Evolutionary conservation across 768 basidiomycete genomes (phyloP).

Genomic region (Chalciporus piperatus): DNA sequence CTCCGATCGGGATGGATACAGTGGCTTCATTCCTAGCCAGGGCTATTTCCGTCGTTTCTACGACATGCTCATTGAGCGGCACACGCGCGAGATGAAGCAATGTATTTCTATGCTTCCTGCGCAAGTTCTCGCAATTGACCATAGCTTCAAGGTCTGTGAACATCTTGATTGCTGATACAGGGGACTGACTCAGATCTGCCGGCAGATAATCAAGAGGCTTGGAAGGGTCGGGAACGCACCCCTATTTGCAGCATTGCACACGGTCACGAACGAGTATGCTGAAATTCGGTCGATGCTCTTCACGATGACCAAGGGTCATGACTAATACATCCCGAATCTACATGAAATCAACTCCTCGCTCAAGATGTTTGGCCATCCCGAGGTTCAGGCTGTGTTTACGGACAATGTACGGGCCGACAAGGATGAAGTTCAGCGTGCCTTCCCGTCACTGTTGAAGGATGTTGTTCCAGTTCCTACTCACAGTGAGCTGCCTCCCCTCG

Average conservation of each 20-base stretch:
- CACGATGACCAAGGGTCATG: slow-evolving; percentile 33
- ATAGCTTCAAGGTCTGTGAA: slow-evolving; percentile 24
- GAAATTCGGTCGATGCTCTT: slow-evolving; percentile 24
- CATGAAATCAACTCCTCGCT: slow-evolving; percentile 24
- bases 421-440: slow-evolving; percentile 13
- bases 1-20: slow-evolving; percentile 10
- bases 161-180: background rate
- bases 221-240: slow-evolving; percentile 24
- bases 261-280: slow-evolving; percentile 27
- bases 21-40: slow-evolving; percentile 22
- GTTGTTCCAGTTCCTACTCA: slow-evolving; percentile 4
- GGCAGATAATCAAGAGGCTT: slow-evolving; percentile 28
- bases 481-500: too few species aligned
- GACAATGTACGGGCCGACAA: slow-evolving; percentile 31
- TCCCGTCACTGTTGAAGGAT: slow-evolving; percentile 19
- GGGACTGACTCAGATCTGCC: background rate
- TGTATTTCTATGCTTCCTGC: slow-evolving; percentile 24
- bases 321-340: slow-evolving; percentile 28
- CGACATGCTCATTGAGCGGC: slow-evolving; percentile 23
- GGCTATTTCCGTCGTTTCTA: slow-evolving; percentile 24
- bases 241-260: slow-evolving; percentile 26
- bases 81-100: slow-evolving; percentile 21
- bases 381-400: slow-evolving; percentile 27
- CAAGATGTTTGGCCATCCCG: slow-evolving; percentile 24
- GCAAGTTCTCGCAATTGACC: slow-evolving; percentile 19